phyloP scores from a whole-genome alignment of 306 rosid genomes.

The Oxytropis ochrocephala region DNA sequence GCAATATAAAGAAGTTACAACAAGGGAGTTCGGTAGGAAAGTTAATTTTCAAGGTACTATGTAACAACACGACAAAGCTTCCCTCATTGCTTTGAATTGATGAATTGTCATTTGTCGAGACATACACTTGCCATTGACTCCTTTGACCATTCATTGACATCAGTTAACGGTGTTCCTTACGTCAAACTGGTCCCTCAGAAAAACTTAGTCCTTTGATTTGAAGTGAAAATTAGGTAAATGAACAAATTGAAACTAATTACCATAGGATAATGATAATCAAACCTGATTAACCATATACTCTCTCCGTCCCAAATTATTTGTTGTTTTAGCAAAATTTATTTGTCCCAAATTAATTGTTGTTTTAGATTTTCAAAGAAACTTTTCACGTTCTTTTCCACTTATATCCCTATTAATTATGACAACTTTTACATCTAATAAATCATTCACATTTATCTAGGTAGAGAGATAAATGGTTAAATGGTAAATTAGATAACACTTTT shows the following conservation, averaged over 20 bases:
- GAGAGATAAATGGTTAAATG: too few species aligned
- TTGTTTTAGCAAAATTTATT: too few species aligned
- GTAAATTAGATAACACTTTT: too few species aligned
- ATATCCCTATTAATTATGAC: too few species aligned
- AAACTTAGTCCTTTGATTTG: neutral
- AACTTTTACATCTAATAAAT: too few species aligned
- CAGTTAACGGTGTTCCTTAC: constrained; percentile 18
- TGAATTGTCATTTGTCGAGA: constrained; percentile 39
- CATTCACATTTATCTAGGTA: too few species aligned
- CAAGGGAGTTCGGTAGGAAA: neutral
- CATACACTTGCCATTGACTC: constrained; percentile 13
- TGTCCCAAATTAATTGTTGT: too few species aligned
- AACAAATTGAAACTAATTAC: neutral
- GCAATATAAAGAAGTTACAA: neutral
- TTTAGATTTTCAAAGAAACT: too few species aligned
- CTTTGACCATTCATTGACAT: constrained; percentile 27
- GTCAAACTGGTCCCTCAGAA: neutral
- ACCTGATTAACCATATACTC: neutral
- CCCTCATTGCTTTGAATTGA: neutral
- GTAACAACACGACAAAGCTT: neutral
- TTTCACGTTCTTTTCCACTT: too few species aligned
- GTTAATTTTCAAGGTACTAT: constrained; percentile 1
- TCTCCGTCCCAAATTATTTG: too few species aligned
- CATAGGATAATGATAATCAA: constrained; percentile 9
- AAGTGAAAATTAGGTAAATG: neutral